These are phyloP conservation scores for Sclerotinia sclerotiorum DNA, from an alignment of 2,329 filamentous ascomycete species.

Conservation along the genomic window DNA sequence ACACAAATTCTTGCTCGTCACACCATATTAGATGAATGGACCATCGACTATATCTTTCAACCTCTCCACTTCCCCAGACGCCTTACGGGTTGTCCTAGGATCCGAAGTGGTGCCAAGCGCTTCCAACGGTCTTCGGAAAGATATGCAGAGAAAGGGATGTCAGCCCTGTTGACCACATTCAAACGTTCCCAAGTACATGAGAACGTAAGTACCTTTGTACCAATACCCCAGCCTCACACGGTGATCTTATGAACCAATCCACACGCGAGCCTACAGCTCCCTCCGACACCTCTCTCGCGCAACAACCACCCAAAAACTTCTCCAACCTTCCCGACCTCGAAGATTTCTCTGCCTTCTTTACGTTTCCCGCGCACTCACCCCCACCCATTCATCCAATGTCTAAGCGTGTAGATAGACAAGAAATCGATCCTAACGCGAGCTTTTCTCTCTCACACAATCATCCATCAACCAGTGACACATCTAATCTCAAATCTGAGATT, in stretches of 20 bases:
- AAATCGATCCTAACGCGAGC: conserved; percentile 32
- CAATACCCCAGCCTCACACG: conserved; percentile 36
- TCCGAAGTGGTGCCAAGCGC: conserved; percentile 21
- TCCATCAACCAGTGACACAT: conserved; percentile 30
- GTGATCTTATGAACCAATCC: conserved; percentile 34
- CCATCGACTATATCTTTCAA: conserved; percentile 22
- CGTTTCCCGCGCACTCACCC: conserved; percentile 22
- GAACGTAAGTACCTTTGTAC: conserved; percentile 38
- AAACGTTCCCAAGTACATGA: conserved; percentile 35
- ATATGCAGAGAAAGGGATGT: conserved; percentile 37
- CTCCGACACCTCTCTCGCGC: conserved; percentile 28
- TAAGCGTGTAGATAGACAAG: conserved; percentile 36
- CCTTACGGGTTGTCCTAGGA: conserved; percentile 20
- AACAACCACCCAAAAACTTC: conserved; percentile 23
- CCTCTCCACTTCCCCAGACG: conserved; percentile 24
- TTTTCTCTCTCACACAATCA: conserved; percentile 31
- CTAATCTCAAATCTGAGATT: conserved; percentile 30
- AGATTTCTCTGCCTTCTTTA: conserved; percentile 15
- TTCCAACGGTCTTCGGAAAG: conserved; percentile 28
- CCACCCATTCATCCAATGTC: conserved; percentile 36
- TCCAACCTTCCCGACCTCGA: conserved; percentile 20
- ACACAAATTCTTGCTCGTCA: conserved; percentile 4
- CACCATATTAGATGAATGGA: conserved; percentile 19
- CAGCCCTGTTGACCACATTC: conserved; percentile 34
- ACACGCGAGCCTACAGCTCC: conserved; percentile 31